These are phyloP conservation scores for Ascoidea rubescens DNA, from an alignment of 805 yeast genomes.

Conservation along the genomic window DNA sequence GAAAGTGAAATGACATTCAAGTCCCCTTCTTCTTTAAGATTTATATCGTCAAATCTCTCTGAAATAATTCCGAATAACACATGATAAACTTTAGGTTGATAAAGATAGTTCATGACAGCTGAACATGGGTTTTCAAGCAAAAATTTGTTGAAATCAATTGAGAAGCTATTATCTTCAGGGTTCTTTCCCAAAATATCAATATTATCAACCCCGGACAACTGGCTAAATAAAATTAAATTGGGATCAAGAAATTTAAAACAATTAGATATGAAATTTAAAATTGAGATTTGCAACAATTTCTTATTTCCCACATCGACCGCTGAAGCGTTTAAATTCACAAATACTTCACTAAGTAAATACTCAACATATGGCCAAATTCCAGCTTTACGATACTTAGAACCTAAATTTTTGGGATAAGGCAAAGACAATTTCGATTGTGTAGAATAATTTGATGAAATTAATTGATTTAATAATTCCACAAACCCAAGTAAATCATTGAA, in stretches of 20 bases:
- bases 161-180: conserved; percentile 5
- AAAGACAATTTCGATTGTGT: conserved; percentile 21
- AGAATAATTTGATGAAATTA: conserved; percentile 17
- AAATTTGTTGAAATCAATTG: conserved; percentile 27
- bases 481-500: conserved; percentile 51
- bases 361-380: conserved; percentile 79
- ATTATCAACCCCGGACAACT: conserved; percentile 32
- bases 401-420: conserved; percentile 51
- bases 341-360: conserved; percentile 51
- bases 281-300: conserved; percentile 33
- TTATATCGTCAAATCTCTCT: conserved; percentile 44
- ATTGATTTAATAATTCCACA: conserved; percentile 31
- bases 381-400: conserved; percentile 39
- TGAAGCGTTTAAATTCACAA: conserved; percentile 26
- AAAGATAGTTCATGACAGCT: conserved; percentile 46
- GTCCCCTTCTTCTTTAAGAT: conserved; percentile 22
- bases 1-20: conserved; percentile 23
- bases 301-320: conserved; percentile 19
- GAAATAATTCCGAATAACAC: conserved; percentile 43
- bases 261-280: conserved; percentile 36
- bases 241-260: conserved; percentile 39
- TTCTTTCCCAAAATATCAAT: conserved; percentile 33
- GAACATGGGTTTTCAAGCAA: conserved; percentile 61
- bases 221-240: conserved; percentile 34
- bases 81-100: conserved; percentile 40